Percentiles rank a stretch among this genome's conserved stretches.
Conservation (phyloP, 192 early-diverging fungal species). For the Podila horticola region DNA sequence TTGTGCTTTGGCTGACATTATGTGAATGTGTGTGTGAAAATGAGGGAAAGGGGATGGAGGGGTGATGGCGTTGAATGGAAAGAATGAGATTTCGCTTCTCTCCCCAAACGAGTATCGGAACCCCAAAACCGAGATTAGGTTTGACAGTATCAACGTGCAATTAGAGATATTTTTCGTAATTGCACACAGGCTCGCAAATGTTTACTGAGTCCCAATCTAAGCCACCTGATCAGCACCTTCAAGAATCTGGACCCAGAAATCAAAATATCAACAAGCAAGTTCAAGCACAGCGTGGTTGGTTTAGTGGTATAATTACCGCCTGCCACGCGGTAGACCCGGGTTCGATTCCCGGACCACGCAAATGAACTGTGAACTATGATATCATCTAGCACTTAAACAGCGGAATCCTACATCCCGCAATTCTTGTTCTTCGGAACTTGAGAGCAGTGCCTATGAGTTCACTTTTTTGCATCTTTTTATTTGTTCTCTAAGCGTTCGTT, state of each 20-base stretch:
- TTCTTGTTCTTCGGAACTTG: background rate
- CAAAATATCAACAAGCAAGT: background rate
- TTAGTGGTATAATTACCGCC: slow-evolving; percentile 78
- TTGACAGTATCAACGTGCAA: background rate
- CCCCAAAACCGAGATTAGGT: background rate
- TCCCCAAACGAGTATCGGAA: background rate
- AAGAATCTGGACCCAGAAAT: background rate
- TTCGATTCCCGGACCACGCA: slow-evolving; percentile 79
- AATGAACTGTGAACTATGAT: background rate
- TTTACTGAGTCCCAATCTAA: background rate
- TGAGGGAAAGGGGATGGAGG: background rate
- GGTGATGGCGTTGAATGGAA: background rate
- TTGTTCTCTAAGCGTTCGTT: background rate
- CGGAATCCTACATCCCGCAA: background rate
- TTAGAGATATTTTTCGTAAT: background rate
- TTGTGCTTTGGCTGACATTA: slow-evolving; percentile 11
- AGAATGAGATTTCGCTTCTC: background rate
- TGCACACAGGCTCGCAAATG: background rate
- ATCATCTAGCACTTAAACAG: background rate
- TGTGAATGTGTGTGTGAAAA: slow-evolving; percentile 3
- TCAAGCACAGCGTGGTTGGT: slow-evolving; percentile 58
- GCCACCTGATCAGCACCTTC: background rate
- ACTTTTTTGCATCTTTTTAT: background rate
- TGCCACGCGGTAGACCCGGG: slow-evolving; percentile 82
- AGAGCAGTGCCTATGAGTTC: background rate